These are phyloP conservation scores for Inonotus obliquus DNA, from an alignment of 1,284 basidiomycete species.

Conservation along the genomic window DNA sequence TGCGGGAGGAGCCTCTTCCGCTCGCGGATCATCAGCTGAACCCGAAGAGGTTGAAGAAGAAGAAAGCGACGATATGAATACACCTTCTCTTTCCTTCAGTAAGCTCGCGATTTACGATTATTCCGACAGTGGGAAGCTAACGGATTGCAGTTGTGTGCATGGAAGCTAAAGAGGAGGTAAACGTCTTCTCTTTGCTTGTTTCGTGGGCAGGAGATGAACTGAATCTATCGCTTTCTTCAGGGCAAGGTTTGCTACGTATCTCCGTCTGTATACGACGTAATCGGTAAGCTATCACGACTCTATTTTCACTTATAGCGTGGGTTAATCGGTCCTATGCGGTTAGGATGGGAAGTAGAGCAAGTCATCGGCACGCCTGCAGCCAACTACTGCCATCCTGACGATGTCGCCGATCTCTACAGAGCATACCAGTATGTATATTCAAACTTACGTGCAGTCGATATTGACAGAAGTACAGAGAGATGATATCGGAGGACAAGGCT, in stretches of 20 bases:
- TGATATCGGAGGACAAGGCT: slow-evolving; percentile 69
- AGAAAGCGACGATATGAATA: background rate
- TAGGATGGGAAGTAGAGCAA: slow-evolving; percentile 68
- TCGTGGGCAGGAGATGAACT: background rate
- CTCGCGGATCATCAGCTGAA: background rate
- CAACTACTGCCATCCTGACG: slow-evolving; percentile 72
- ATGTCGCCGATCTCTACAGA: slow-evolving; percentile 55
- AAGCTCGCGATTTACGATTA: background rate
- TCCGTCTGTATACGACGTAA: slow-evolving; percentile 62
- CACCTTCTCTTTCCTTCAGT: slow-evolving; percentile 16
- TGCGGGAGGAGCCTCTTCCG: background rate
- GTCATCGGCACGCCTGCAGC: slow-evolving; percentile 60
- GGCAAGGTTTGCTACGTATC: slow-evolving; percentile 33
- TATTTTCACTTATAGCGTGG: background rate
- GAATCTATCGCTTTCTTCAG: background rate
- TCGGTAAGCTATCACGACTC: slow-evolving; percentile 41
- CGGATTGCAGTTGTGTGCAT: slow-evolving; percentile 44
- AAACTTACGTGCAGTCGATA: background rate
- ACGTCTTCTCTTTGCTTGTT: background rate
- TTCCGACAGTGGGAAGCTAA: background rate
- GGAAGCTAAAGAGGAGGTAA: slow-evolving; percentile 66
- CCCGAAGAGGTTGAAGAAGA: background rate
- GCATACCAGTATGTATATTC: slow-evolving; percentile 54
- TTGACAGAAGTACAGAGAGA: slow-evolving; percentile 43
- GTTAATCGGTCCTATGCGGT: background rate